Conservation (phyloP, 73 alveolate genomes). For the Paramecium biaurelia region DNA sequence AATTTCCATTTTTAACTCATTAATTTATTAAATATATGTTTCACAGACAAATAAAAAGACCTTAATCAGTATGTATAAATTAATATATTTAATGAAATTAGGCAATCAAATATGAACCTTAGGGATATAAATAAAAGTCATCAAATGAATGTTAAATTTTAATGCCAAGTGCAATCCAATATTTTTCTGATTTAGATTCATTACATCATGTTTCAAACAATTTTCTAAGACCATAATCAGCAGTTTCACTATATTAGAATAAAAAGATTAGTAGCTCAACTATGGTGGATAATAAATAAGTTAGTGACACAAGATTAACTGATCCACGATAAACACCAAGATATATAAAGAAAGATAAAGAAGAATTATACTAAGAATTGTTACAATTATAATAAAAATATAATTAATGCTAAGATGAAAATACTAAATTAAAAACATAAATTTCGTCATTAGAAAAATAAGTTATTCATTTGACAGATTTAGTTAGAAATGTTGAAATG, state of each 20-base stretch:
- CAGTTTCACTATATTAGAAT: not conserved
- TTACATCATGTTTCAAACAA: not conserved
- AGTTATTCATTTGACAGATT: conserved; percentile 12
- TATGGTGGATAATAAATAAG: not conserved
- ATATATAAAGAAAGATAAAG: conserved; percentile 11
- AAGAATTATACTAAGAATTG: conserved; percentile 2
- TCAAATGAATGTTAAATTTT: conserved; percentile 18
- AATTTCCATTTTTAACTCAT: conserved; percentile 34
- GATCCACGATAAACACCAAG: conserved; percentile 31
- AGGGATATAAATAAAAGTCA: not conserved
- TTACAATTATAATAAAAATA: not conserved
- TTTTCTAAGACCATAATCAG: conserved; percentile 3
- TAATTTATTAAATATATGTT: not conserved
- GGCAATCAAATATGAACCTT: conserved; percentile 51
- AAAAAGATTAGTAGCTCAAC: not conserved
- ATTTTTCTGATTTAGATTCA: not conserved
- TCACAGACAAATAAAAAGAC: conserved; percentile 26
- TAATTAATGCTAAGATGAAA: not conserved
- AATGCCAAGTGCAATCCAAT: conserved; percentile 14
- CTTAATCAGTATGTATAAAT: conserved; percentile 40
- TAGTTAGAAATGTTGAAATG: conserved; percentile 35
- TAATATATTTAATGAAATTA: not conserved
- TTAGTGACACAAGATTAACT: conserved; percentile 11
- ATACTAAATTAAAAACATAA: conserved; percentile 34
- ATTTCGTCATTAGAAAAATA: not conserved